Percentiles rank a stretch among this genome's conserved stretches.
These are phyloP conservation scores for Diphasiastrum complanatum DNA, from an alignment of 83 land plant genomes.

Conservation along the genomic window DNA sequence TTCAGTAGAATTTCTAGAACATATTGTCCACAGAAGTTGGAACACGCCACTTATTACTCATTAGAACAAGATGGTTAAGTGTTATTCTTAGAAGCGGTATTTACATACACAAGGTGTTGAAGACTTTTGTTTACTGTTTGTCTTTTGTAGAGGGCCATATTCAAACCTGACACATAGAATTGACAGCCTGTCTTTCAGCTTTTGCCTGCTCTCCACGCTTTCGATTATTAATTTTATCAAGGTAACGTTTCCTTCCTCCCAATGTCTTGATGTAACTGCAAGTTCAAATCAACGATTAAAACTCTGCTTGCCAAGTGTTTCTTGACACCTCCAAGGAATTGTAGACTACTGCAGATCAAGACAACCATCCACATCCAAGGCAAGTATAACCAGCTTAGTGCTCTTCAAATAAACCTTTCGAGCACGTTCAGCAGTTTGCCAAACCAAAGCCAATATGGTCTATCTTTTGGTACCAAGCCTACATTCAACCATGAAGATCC, in stretches of 20 bases:
- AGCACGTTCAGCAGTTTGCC: too few species aligned
- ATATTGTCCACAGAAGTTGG: background rate
- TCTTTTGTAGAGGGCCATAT: background rate
- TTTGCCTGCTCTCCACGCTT: conserved; percentile 73
- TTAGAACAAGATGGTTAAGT: background rate
- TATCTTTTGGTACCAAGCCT: too few species aligned
- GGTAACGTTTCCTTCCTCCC: conserved; percentile 76
- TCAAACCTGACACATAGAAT: conserved; percentile 91
- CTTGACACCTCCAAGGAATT: too few species aligned
- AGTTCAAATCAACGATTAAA: conserved; percentile 7
- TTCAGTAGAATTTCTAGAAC: background rate
- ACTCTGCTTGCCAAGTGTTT: too few species aligned
- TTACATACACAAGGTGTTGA: background rate
- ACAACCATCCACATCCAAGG: too few species aligned
- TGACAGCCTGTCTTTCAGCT: conserved; percentile 97
- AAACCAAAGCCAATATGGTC: too few species aligned
- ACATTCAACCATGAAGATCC: too few species aligned
- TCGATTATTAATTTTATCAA: conserved; percentile 78
- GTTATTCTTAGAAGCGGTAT: background rate
- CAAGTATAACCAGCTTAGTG: too few species aligned
- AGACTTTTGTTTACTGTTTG: background rate
- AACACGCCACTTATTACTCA: too few species aligned
- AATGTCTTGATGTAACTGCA: conserved; percentile 74
- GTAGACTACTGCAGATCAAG: too few species aligned
- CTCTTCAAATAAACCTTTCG: too few species aligned